phyloP scores from a whole-genome alignment of 1,284 basidiomycete species.

The Apiotrichum sp. region DNA sequence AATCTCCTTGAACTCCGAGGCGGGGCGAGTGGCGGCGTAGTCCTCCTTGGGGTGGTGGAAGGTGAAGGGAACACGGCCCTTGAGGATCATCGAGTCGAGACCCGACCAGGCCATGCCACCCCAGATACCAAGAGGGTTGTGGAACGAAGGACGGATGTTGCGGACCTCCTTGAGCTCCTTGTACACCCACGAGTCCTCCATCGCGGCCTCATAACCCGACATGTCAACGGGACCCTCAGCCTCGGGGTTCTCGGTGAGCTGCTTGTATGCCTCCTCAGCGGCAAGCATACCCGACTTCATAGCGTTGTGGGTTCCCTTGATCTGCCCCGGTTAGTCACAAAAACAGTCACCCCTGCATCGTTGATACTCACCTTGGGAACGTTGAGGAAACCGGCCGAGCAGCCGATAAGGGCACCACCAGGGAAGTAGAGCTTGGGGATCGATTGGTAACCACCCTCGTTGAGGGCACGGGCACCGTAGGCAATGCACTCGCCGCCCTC shows the following conservation, averaged over 20 bases:
- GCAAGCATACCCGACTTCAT: slow-evolving; percentile 99
- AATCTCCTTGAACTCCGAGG: slow-evolving; percentile 69
- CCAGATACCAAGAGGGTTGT: slow-evolving; percentile 73
- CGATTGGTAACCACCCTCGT: slow-evolving; percentile 91
- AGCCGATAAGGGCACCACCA: slow-evolving; percentile 90
- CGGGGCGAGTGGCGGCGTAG: slow-evolving; percentile 64
- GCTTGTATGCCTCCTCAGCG: slow-evolving; percentile 76
- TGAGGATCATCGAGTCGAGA: slow-evolving; percentile 76
- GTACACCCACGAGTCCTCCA: slow-evolving; percentile 81
- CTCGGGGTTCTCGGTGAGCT: slow-evolving; percentile 47
- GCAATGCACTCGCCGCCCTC: slow-evolving; percentile 73
- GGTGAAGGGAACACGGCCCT: slow-evolving; percentile 87
- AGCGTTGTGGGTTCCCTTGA: slow-evolving; percentile 99
- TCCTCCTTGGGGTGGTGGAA: slow-evolving; percentile 69
- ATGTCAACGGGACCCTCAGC: slow-evolving; percentile 56
- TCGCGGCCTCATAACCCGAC: slow-evolving; percentile 64
- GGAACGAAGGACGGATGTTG: slow-evolving; percentile 88
- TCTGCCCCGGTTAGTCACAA: slow-evolving; percentile 49
- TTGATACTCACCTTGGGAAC: slow-evolving; percentile 63
- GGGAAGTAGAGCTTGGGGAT: slow-evolving; percentile 90
- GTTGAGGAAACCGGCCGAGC: slow-evolving; percentile 94
- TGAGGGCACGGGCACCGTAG: slow-evolving; percentile 85
- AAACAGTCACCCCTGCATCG: no score
- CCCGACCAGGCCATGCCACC: slow-evolving; percentile 90
- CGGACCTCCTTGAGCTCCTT: slow-evolving; percentile 84